A percentile compares a stretch with the other conserved stretches of the same genome.
phyloP scores from a whole-genome alignment of 148 eudicot species.

The Dianthus caryophyllus region DNA sequence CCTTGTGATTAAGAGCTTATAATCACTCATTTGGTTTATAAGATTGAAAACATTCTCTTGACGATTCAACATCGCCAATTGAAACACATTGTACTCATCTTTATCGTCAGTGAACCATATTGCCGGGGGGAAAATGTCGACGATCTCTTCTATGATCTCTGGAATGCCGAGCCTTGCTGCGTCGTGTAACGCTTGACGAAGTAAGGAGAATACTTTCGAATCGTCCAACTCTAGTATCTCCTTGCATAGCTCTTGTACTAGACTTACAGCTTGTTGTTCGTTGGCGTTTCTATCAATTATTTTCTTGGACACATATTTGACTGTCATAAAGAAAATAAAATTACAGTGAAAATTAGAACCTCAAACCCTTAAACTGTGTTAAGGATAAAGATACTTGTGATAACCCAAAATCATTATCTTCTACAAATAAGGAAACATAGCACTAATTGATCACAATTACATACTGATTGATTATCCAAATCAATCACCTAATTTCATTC shows the following conservation, averaged over 20 bases:
- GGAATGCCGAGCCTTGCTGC: conserved; percentile 28
- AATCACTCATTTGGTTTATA: conserved; percentile 27
- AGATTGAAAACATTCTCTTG: conserved; percentile 28
- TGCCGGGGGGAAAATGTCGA: conserved; percentile 24
- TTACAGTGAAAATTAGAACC: no score
- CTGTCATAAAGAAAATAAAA: no score
- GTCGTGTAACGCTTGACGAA: conserved; percentile 26
- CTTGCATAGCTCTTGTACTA: conserved; percentile 20
- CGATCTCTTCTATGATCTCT: conserved; percentile 29
- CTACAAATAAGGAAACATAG: no score
- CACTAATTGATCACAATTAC: no score
- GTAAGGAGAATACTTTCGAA: conserved; percentile 22
- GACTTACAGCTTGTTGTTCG: conserved; percentile 19
- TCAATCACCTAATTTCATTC: no score
- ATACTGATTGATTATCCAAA: no score
- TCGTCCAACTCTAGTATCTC: conserved; percentile 27
- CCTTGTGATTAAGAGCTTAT: conserved; percentile 18
- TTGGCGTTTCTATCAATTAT: background rate
- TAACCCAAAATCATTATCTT: no score
- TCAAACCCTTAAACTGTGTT: no score
- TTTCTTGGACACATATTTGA: background rate
- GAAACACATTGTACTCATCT: conserved; percentile 21
- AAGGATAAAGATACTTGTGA: no score
- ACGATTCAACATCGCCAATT: conserved; percentile 29
- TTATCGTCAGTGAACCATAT: conserved; percentile 27